Base-by-base conservation (phyloP, 1,284 basidiomycete species). In the Heterobasidion irregulare region DNA sequence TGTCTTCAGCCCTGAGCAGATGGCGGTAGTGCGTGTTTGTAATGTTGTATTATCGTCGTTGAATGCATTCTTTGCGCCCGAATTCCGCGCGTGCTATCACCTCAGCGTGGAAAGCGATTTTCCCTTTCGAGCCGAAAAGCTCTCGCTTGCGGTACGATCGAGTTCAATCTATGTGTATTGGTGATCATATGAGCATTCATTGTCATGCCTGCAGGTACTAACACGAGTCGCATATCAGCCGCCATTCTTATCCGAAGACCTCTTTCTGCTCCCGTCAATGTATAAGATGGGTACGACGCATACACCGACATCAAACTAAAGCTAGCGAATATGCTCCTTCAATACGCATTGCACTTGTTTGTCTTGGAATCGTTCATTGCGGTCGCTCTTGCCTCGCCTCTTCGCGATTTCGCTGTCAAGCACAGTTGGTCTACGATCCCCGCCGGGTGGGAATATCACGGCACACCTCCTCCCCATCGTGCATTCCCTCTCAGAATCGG, bases 361-460 rank as follows among this genome's bases (percentile, higher is more conserved):
- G 34, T 18, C 16, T 52, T 53, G n/a, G 38, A 35, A 32, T 6
- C 16, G 49, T 15, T 36, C 8, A 16, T 50, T 16, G 35, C n/a
- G 15, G 33, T n/a, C 33, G 16, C 33, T 19, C 8, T 12, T 13
- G 33, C 49, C 49, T 35, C 49, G 2, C 16, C 49, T 15, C 2
- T 35, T 15, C 16, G 77, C 59, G 76, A 81, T 61, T 65, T 78
- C 26, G 63, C 70, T 46, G 73, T 76, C 62, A 82, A 82, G 64
- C 81, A 83, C 58, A 72, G 76, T 18, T 83, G 81, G 81, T 64
- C 62, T 7, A 73, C 77, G 47, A 66, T 76, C 41, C 81, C 82
- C 15, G 66, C 66, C 19, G 79, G 79, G 41, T 83, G 82, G 82
- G 69, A 71, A 53, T 66, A 71, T 51, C 70, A 74, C 49, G 71